phyloP scores from a whole-genome alignment of 768 basidiomycete species.

The Dendrothele bispora region DNA sequence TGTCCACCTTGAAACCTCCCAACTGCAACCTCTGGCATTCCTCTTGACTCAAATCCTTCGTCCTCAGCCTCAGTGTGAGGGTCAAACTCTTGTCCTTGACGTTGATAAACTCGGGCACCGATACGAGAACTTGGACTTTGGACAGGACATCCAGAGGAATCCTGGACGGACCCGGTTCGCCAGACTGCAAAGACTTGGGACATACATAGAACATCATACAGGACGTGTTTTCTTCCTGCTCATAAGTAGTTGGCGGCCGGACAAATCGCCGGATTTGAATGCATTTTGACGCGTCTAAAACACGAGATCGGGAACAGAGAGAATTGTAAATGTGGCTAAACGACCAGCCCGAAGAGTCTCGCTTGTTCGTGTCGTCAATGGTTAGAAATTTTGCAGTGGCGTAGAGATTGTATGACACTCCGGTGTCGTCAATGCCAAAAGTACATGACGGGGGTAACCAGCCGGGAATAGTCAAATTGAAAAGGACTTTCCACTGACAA shows the following conservation, averaged over 20 bases:
- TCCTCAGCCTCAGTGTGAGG: slow-evolving; percentile 60
- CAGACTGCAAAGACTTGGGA: slow-evolving; percentile 12
- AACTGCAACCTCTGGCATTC: slow-evolving; percentile 59
- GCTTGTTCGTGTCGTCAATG: slow-evolving; percentile 39
- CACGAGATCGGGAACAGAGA: slow-evolving; percentile 46
- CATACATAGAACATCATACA: slow-evolving; percentile 41
- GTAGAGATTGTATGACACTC: slow-evolving; percentile 65
- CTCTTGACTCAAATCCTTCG: slow-evolving; percentile 45
- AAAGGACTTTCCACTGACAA: slow-evolving; percentile 73
- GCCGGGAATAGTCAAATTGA: slow-evolving; percentile 84
- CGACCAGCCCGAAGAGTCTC: slow-evolving; percentile 35
- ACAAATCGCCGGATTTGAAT: slow-evolving; percentile 58
- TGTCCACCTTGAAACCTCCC: slow-evolving; percentile 51
- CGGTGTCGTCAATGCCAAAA: slow-evolving; percentile 52
- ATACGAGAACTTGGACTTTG: slow-evolving; percentile 63
- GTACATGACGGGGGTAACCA: slow-evolving; percentile 75
- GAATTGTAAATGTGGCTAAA: slow-evolving; percentile 57
- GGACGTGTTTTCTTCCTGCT: slow-evolving; percentile 29
- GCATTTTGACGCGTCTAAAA: slow-evolving; percentile 36
- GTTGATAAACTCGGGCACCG: slow-evolving; percentile 56
- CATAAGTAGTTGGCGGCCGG: slow-evolving; percentile 36
- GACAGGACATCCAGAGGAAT: slow-evolving; percentile 57
- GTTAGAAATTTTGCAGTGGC: slow-evolving; percentile 62
- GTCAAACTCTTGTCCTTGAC: slow-evolving; percentile 49
- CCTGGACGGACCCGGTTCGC: slow-evolving; percentile 17